A percentile compares a stretch with the other conserved stretches of the same genome.
These are phyloP conservation scores for Davidsoniella eucalypti DNA, from an alignment of 2,329 filamentous ascomycete genomes.

Conservation along the genomic window DNA sequence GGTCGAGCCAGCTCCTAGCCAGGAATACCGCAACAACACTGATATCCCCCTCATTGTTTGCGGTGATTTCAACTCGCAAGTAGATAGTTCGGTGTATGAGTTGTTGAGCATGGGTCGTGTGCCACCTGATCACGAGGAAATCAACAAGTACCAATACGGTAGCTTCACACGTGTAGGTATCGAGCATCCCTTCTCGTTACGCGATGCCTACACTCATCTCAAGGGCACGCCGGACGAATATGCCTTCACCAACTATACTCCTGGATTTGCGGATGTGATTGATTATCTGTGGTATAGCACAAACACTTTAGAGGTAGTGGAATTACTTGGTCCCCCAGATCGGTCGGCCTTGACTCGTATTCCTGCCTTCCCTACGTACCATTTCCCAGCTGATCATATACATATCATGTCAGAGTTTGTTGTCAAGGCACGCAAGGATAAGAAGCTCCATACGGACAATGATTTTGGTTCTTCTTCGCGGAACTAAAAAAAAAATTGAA, in stretches of 20 bases:
- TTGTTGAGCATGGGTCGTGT: slow-evolving; percentile 69
- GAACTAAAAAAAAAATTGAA: not conserved
- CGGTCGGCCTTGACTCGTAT: slow-evolving; percentile 70
- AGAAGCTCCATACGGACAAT: slow-evolving; percentile 44
- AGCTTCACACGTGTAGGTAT: slow-evolving; percentile 87
- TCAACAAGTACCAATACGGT: slow-evolving; percentile 71
- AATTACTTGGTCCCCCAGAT: slow-evolving; percentile 74
- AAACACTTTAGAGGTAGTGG: slow-evolving; percentile 70
- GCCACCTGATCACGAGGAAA: slow-evolving; percentile 60
- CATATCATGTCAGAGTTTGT: slow-evolving; percentile 80
- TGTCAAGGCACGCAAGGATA: slow-evolving; percentile 74
- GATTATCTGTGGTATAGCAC: slow-evolving; percentile 98
- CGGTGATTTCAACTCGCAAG: slow-evolving; percentile 88
- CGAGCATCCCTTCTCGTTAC: slow-evolving; percentile 82
- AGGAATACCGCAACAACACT: slow-evolving; percentile 70
- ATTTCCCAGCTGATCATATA: slow-evolving; percentile 87
- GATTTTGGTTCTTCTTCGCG: slow-evolving; percentile 29
- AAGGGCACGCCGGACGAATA: slow-evolving; percentile 71
- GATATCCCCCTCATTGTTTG: slow-evolving; percentile 85
- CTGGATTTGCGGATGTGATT: slow-evolving; percentile 78
- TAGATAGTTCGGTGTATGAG: slow-evolving; percentile 79
- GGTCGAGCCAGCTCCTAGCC: slow-evolving; percentile 57
- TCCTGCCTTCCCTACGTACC: slow-evolving; percentile 83
- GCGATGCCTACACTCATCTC: slow-evolving; percentile 73
- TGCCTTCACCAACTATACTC: slow-evolving; percentile 92